Percentiles rank a stretch among this genome's conserved stretches.
These are phyloP conservation scores for Pholiota conissans DNA, from an alignment of 768 basidiomycete species.

Conservation along the genomic window DNA sequence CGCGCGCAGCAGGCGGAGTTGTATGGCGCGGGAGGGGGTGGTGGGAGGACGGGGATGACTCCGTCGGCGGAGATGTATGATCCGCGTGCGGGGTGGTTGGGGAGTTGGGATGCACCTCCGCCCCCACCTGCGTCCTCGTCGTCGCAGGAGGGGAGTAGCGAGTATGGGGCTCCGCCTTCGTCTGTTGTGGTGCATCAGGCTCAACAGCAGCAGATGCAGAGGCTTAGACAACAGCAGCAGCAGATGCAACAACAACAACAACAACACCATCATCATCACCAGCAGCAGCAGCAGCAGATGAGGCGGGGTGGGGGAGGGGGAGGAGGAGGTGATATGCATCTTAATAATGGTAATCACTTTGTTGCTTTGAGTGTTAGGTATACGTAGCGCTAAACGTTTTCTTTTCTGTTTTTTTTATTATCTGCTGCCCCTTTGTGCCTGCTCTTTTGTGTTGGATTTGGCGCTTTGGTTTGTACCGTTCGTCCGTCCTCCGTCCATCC, in stretches of 20 bases:
- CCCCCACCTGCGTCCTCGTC: no score
- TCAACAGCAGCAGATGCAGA: constrained; percentile 3
- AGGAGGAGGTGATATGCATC: constrained; percentile 8
- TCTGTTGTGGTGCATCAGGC: no score
- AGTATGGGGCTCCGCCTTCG: no score
- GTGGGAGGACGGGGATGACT: background rate
- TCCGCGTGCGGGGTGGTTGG: constrained; percentile 10
- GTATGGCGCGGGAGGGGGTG: constrained; percentile 14
- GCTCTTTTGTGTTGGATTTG: background rate
- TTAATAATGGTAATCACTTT: constrained; percentile 30
- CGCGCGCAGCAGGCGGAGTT: constrained; percentile 18
- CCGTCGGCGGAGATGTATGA: constrained; percentile 16
- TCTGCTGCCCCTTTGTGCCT: constrained; percentile 7
- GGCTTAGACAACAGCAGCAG: constrained; percentile 6
- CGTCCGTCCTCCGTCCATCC: no score
- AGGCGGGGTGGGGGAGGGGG: background rate
- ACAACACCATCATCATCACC: background rate
- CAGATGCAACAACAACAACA: constrained; percentile 5
- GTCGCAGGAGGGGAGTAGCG: constrained; percentile 11
- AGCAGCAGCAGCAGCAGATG: constrained; percentile 7
- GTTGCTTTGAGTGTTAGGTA: constrained; percentile 30
- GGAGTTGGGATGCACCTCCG: background rate
- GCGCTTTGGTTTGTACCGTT: background rate
- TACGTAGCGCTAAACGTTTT: constrained; percentile 30
- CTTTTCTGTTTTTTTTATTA: constrained; percentile 19